phyloP scores from a whole-genome alignment of 331 rosid species.

The Arachis monticola region DNA sequence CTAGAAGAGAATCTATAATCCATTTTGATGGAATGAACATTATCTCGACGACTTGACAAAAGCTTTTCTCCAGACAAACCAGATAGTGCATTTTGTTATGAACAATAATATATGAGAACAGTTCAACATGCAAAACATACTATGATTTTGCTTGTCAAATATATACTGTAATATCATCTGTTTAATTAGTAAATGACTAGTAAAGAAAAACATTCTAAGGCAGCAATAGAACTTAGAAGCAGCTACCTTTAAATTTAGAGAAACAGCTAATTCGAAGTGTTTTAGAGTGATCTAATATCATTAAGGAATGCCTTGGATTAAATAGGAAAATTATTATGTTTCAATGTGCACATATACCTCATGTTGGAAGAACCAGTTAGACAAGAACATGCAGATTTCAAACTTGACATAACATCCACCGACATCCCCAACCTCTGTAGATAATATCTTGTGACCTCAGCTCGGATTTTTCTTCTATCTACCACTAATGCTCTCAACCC shows the following conservation, averaged over 20 bases:
- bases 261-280: neutral
- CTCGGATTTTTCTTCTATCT: conserved; percentile 69
- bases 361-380: conserved; percentile 50
- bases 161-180: too few species aligned
- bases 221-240: neutral
- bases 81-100: too few species aligned
- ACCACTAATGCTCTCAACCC: conserved; percentile 75
- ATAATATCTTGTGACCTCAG: conserved; percentile 81
- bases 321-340: conserved; percentile 12
- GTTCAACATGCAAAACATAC: too few species aligned
- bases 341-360: conserved; percentile 48
- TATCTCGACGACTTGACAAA: too few species aligned
- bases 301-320: neutral
- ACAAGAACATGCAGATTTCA: conserved; percentile 58
- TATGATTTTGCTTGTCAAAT: too few species aligned
- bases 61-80: too few species aligned
- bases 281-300: neutral
- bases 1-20: conserved; percentile 5
- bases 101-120: too few species aligned
- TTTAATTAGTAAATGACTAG: too few species aligned
- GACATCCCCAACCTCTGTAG: conserved; percentile 82
- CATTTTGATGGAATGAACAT: neutral
- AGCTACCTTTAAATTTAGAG: neutral
- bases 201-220: neutral
- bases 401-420: conserved; percentile 56